Base-by-base conservation (phyloP, 208 protist genomes). In the Leishmania arabica region DNA sequence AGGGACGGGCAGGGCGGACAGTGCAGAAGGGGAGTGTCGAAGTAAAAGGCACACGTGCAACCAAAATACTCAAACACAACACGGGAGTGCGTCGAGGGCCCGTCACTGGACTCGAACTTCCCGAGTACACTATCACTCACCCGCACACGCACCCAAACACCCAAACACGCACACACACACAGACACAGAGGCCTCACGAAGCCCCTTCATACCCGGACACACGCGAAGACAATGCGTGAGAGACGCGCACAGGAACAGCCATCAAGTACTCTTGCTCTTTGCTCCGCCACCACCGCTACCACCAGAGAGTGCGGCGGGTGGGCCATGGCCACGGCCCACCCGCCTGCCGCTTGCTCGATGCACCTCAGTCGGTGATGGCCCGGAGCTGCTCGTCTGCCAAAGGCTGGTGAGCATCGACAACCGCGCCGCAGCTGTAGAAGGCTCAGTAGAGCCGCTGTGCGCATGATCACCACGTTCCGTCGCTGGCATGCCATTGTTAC, bases 351-450 rank as follows among this genome's bases (percentile, higher is more conserved):
- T 49, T 49, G 34, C 45, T 49, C 24, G 40, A 42, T 31, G 34
- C 40, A 40, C 34, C 66, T 27, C 40, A 49, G 66, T 42, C 17
- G 1, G 15, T 19, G 66, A 72, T 47, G 7, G 7, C 40, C 66
- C 40, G 66, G 21, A 7, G 8, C 34, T 72, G 45, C 34, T 13
- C 9, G 70, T 75, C n/a, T 51, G 42, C 70, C 70, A 75, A 51
- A 75, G 70, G 49, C 49, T 75, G 9, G 70, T 75, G n/a, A 75
- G 47, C 70, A 58, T 58, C 24, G 47, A 40, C n/a, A 47, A 21
- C 70, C n/a, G 47, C 27, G n/a, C 27, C 19, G 47, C 47, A 34
- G 19, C 2, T 19, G 70, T n/a, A 24, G 42, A 27, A 31, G 40
- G 21, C 66, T 49, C 66, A 11, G 66, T 21, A 72, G 66, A 45